These are phyloP conservation scores for Asclepias syriaca DNA, from an alignment of 257 asterid genomes.

Conservation along the genomic window DNA sequence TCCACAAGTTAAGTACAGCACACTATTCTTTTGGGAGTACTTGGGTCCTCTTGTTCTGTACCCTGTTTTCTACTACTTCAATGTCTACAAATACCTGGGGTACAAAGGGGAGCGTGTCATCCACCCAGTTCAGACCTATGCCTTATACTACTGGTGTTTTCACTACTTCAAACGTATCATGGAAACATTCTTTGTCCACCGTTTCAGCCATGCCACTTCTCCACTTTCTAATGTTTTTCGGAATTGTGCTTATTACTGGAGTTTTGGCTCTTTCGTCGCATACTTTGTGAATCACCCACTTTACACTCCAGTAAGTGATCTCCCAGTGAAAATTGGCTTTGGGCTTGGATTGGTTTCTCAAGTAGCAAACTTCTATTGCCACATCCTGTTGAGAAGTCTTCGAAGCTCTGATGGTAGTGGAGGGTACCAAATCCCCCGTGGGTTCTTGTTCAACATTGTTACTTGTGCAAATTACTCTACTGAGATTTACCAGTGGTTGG, in stretches of 20 bases:
- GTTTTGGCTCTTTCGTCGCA: slow-evolving; percentile 81
- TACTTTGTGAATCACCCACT: slow-evolving; percentile 86
- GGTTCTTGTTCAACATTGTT: slow-evolving; percentile 84
- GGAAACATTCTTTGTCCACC: slow-evolving; percentile 96
- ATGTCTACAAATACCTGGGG: slow-evolving; percentile 61
- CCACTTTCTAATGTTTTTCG: slow-evolving; percentile 85
- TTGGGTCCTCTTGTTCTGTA: slow-evolving; percentile 84
- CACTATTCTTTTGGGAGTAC: slow-evolving; percentile 90
- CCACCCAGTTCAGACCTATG: slow-evolving; percentile 86
- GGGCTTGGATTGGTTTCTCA: slow-evolving; percentile 81
- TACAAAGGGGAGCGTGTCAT: slow-evolving; percentile 59
- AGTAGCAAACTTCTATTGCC: slow-evolving; percentile 84
- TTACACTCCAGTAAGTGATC: slow-evolving; percentile 82
- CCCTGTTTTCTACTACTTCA: slow-evolving; percentile 72
- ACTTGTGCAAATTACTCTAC: slow-evolving; percentile 98
- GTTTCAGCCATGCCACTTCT: slow-evolving; percentile 98
- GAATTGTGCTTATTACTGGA: slow-evolving; percentile 97
- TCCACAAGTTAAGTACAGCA: slow-evolving; percentile 82
- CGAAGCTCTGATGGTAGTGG: slow-evolving; percentile 55
- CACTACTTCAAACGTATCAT: slow-evolving; percentile 89
- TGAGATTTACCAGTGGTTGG: slow-evolving; percentile 97
- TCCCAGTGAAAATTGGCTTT: slow-evolving; percentile 85
- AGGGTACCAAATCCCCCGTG: slow-evolving; percentile 92
- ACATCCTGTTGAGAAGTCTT: slow-evolving; percentile 81
- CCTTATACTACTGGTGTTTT: slow-evolving; percentile 87